These are phyloP conservation scores for Nicotiana tabacum DNA, from an alignment of 257 asterid species.

Conservation along the genomic window DNA sequence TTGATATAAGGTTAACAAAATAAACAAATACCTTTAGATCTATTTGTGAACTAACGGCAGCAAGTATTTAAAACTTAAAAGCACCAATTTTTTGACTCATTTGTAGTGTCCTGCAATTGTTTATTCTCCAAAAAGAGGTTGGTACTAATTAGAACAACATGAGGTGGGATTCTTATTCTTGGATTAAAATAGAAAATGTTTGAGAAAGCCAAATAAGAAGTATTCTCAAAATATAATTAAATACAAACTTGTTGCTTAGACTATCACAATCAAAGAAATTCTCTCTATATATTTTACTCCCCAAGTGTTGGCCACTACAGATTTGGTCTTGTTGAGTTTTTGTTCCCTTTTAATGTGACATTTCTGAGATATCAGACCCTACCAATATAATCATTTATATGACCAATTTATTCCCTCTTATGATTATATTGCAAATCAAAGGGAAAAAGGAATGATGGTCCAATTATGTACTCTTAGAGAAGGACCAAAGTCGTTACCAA, in stretches of 20 bases:
- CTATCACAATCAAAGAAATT: conserved; percentile 12
- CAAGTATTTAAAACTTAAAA: neutral
- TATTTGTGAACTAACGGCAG: no score
- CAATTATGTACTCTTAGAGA: neutral
- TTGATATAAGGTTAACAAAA: no score
- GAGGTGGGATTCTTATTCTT: conserved; percentile 1
- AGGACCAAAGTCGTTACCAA: neutral
- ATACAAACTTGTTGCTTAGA: neutral
- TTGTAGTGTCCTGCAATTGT: neutral
- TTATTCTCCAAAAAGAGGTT: neutral
- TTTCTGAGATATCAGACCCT: conserved; percentile 8
- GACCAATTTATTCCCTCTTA: neutral
- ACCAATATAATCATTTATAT: conserved; percentile 8
- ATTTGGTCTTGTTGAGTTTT: neutral
- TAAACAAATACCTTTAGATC: no score
- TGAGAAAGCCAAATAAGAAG: neutral
- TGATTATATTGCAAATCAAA: neutral
- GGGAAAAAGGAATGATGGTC: neutral
- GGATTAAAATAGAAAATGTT: neutral
- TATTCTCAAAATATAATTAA: neutral
- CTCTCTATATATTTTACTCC: neutral
- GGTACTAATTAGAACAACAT: neutral
- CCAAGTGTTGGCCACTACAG: neutral
- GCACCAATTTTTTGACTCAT: neutral
- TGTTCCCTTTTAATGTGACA: conserved; percentile 12